phyloP scores from a whole-genome alignment of 1,284 basidiomycete genomes.

The Melampsora americana region DNA sequence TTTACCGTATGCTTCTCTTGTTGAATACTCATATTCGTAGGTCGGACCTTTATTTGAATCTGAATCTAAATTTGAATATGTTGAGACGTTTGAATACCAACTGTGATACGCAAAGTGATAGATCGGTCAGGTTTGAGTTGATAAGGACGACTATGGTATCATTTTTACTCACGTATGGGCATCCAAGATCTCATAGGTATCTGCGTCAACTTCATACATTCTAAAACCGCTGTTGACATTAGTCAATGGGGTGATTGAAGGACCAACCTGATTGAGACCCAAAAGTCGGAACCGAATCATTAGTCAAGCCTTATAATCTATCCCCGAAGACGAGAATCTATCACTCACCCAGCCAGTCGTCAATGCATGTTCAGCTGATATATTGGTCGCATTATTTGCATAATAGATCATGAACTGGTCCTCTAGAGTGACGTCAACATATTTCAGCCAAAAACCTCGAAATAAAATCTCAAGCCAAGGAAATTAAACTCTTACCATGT shows the following conservation, averaged over 20 bases:
- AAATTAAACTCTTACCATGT: slow-evolving; percentile 37
- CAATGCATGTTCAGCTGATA: slow-evolving; percentile 59
- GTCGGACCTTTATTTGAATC: slow-evolving; percentile 50
- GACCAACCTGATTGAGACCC: background rate
- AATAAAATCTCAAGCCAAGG: background rate
- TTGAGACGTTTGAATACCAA: background rate
- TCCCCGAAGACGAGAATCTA: slow-evolving; percentile 54
- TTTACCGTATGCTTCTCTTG: slow-evolving; percentile 57
- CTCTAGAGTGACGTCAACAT: slow-evolving; percentile 46
- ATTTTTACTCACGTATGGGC: slow-evolving; percentile 44
- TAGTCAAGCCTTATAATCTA: slow-evolving; percentile 56
- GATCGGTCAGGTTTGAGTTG: background rate
- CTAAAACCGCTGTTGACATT: slow-evolving; percentile 60
- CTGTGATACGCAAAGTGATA: background rate
- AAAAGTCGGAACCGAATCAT: slow-evolving; percentile 59
- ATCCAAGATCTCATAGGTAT: slow-evolving; percentile 62
- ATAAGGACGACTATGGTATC: slow-evolving; percentile 53
- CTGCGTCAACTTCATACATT: slow-evolving; percentile 61
- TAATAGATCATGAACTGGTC: slow-evolving; percentile 64
- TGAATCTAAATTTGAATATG: background rate
- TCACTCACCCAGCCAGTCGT: slow-evolving; percentile 51
- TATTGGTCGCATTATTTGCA: slow-evolving; percentile 58
- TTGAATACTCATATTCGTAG: slow-evolving; percentile 58
- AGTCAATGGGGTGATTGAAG: background rate
- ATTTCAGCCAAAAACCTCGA: background rate